These are phyloP conservation scores for Grifola frondosa DNA, from an alignment of 1,284 basidiomycete species.

Conservation along the genomic window DNA sequence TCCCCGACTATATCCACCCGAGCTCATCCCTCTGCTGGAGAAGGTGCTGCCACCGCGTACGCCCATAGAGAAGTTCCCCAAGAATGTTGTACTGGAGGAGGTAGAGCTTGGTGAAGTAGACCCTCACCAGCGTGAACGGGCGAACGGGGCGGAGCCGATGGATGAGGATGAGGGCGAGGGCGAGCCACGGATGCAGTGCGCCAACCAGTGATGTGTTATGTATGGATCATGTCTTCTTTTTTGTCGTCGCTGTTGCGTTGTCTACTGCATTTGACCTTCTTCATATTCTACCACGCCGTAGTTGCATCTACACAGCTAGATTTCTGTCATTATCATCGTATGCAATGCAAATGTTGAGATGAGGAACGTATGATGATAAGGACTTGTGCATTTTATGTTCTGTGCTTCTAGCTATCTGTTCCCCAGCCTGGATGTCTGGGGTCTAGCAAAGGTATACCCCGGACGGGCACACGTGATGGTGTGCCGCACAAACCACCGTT, in stretches of 20 bases:
- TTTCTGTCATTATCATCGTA: no score
- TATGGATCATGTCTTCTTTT: constrained; percentile 11
- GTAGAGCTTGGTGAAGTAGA: constrained; percentile 84
- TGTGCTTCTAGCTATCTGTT: no score
- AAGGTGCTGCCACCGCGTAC: constrained; percentile 82
- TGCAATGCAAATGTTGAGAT: no score
- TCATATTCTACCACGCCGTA: constrained; percentile 27
- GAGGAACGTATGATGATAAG: no score
- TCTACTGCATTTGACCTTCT: constrained; percentile 23
- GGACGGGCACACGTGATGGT: no score
- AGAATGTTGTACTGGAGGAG: constrained; percentile 79
- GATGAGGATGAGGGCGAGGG: constrained; percentile 82
- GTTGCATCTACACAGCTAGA: constrained; percentile 28
- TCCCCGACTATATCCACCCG: constrained; percentile 84
- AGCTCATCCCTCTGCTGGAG: constrained; percentile 78
- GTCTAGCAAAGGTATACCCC: no score
- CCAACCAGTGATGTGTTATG: constrained; percentile 61
- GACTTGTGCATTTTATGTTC: no score
- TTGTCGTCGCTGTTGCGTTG: constrained; percentile 25
- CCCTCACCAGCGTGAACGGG: constrained; percentile 65
- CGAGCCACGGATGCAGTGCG: constrained; percentile 80
- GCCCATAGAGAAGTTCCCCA: constrained; percentile 67
- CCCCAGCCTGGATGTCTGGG: no score
- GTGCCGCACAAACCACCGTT: no score
- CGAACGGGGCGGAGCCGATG: constrained; percentile 67